phyloP scores from a whole-genome alignment of 2,329 filamentous ascomycete species.

The Ophiostoma triangulosporum region DNA sequence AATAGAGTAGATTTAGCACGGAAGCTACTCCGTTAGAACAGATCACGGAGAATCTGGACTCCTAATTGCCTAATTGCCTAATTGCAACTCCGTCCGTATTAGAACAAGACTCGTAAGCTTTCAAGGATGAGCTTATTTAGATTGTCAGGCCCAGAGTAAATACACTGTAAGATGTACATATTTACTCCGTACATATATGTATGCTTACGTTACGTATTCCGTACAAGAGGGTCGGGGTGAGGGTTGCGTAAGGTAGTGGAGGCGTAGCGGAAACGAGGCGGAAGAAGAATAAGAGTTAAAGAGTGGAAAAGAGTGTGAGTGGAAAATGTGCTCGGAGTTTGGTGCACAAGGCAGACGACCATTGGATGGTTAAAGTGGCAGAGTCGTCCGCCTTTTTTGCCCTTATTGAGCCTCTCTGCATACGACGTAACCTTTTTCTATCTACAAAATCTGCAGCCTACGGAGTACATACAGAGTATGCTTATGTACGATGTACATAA shows the following conservation, averaged over 20 bases:
- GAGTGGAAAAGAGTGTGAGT: not conserved
- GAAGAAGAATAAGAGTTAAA: not conserved
- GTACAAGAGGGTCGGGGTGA: not conserved
- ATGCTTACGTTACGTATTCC: not conserved
- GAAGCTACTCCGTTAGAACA: not conserved
- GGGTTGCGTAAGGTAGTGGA: not conserved
- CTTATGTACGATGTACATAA: no score
- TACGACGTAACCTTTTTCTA: not conserved
- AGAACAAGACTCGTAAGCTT: not conserved
- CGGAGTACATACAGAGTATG: no score
- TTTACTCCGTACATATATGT: no score
- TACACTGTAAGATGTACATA: no score
- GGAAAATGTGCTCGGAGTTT: not conserved
- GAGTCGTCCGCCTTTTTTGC: not conserved
- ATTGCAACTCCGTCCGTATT: not conserved
- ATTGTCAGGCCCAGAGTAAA: no score
- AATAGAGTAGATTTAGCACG: not conserved
- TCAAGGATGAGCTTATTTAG: not conserved
- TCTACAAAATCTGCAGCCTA: no score
- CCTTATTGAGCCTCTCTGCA: not conserved
- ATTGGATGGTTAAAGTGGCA: not conserved
- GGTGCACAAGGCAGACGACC: not conserved
- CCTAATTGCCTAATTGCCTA: no score
- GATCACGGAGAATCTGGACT: not conserved
- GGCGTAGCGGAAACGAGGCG: not conserved